These are phyloP conservation scores for Nemania sp. DNA, from an alignment of 2,329 filamentous ascomycete genomes.

Conservation along the genomic window DNA sequence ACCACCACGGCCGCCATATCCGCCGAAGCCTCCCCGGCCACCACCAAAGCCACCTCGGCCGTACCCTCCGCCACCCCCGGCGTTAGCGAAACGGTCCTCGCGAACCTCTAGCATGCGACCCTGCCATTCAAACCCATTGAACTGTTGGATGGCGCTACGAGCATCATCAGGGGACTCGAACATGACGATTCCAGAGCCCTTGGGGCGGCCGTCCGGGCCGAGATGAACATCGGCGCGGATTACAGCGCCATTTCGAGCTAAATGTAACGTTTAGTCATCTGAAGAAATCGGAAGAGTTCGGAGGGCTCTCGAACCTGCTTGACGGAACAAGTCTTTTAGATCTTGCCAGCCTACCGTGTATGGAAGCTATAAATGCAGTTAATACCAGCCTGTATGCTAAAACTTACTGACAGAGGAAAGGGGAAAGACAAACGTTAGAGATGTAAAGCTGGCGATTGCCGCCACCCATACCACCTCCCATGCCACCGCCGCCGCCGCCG, in stretches of 20 bases:
- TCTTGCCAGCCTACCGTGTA: conserved; percentile 99
- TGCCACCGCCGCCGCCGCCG: conserved; percentile 64
- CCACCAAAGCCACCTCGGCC: conserved; percentile 62
- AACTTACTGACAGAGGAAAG: conserved; percentile 49
- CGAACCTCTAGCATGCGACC: conserved; percentile 92
- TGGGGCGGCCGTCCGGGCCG: conserved; percentile 90
- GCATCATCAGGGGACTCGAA: conserved; percentile 96
- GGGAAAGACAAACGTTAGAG: conserved; percentile 87
- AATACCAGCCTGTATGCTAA: conserved; percentile 44
- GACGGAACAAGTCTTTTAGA: conserved; percentile 97
- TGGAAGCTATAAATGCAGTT: conserved; percentile 75
- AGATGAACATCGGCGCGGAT: conserved; percentile 96
- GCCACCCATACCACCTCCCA: conserved; percentile 64
- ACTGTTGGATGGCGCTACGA: conserved; percentile 94
- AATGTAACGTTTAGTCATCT: conserved; percentile 36
- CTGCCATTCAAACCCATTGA: conserved; percentile 99
- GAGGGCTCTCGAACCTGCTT: conserved; percentile 79
- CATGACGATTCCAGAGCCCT: conserved; percentile 96
- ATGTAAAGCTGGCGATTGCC: conserved; percentile 94
- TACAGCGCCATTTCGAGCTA: conserved; percentile 77
- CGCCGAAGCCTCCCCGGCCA: conserved; percentile 63
- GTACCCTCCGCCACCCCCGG: conserved; percentile 68
- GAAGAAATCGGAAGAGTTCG: background rate
- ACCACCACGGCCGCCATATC: conserved; percentile 60
- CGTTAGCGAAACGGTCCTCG: conserved; percentile 89